Base-by-base conservation (phyloP, 306 rosid species). In the Begonia masoniana region DNA sequence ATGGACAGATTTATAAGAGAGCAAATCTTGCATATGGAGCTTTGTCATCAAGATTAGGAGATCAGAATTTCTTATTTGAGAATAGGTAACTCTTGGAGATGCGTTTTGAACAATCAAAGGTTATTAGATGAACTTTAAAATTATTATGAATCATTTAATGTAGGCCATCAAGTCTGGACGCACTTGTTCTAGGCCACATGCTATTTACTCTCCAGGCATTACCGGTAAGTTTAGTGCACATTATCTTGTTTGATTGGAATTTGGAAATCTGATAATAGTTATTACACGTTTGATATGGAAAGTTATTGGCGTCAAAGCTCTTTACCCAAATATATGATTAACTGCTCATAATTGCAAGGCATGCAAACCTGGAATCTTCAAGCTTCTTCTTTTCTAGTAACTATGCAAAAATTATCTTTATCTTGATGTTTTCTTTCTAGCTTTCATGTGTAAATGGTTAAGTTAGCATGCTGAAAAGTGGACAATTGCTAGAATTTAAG, bases 81-180 rank as follows among this genome's bases (percentile, higher is more conserved):
- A 69, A 75, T 74, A 78, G 93, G 99, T 92, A 67, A 71, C 24
- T 62, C 65, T 66, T 74, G 48, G 67, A 56, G 58, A 61, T 52
- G 6, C 62, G 35, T 45, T 31, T 53, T 45, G 4, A 23, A 43
- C 5, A n/a, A 43, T 5, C 7, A 12, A 45, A 45, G 7, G 49
- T 45, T 45, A 10, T 45, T n/a, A 2, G 49, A 45, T n/a, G 7
- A 45, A 45, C n/a, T 45, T 45, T 1, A 45, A 10, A 45, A 10
- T 11, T n/a, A 10, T 3, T 45, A n/a, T 45, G 49, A 10, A 10
- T 10, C 15, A 10, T n/a, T 13, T 16, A 11, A 43, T 60, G 74
- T 71, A 92, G 99, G 71, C 87, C 96, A 47, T 83, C 99, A 48
- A 92, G 99, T 61, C 64, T 92, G 70, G 99, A 92, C 73, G 96